Conservation (phyloP, 768 basidiomycete genomes). For the Phylloporus sp. region DNA sequence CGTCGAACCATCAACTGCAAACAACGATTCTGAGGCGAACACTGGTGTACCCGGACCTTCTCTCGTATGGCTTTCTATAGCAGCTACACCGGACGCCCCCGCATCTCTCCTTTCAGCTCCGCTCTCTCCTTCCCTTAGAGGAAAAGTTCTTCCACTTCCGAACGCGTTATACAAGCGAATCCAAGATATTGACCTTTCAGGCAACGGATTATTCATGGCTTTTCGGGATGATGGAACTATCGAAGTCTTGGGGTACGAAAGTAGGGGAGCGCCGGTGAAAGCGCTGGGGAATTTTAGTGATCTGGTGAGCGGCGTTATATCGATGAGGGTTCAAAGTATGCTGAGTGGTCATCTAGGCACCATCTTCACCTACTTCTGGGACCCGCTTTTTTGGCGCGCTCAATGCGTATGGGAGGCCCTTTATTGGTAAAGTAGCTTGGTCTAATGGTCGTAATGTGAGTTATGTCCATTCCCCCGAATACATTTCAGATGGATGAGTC, state of each 20-base stretch:
- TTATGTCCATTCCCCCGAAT: conserved; percentile 3
- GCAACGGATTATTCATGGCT: conserved; percentile 58
- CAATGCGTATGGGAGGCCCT: conserved; percentile 46
- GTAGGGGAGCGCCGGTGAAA: conserved; percentile 38
- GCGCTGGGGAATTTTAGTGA: conserved; percentile 54
- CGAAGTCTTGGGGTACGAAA: conserved; percentile 47
- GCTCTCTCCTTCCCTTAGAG: conserved; percentile 50
- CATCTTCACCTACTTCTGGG: conserved; percentile 39
- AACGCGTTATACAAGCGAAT: conserved; percentile 47
- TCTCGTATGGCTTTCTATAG: conserved; percentile 35
- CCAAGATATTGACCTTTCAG: conserved; percentile 57
- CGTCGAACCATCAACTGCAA: neutral
- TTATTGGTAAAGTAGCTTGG: conserved; percentile 67
- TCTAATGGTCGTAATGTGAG: conserved; percentile 52
- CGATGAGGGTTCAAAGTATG: neutral
- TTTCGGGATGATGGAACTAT: conserved; percentile 52
- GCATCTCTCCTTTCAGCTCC: conserved; percentile 31
- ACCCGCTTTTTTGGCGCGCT: conserved; percentile 58
- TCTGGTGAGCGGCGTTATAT: conserved; percentile 36
- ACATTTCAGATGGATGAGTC: neutral
- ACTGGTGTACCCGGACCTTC: conserved; percentile 14
- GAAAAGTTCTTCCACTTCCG: conserved; percentile 42
- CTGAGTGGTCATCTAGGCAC: conserved; percentile 31
- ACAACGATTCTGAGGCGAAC: neutral
- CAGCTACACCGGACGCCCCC: conserved; percentile 8